phyloP scores from a whole-genome alignment of 1,139 yeast genomes.

The Magnusiomyces suaveolens region DNA sequence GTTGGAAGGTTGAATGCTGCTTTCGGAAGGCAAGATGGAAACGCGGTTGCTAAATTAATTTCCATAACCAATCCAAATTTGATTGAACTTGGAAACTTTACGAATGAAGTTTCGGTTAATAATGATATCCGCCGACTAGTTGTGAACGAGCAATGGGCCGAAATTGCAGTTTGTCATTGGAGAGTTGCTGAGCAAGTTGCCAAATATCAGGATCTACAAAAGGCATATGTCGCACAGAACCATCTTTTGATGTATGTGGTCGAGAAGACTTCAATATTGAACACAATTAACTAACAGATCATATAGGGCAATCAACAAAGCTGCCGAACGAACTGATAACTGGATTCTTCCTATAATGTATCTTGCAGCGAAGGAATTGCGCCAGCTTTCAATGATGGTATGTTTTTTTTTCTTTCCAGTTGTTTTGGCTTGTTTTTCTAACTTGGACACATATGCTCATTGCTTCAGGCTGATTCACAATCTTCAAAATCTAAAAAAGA shows the following conservation, averaged over 20 bases:
- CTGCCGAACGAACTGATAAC: conserved; percentile 50
- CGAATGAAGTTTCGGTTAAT: conserved; percentile 21
- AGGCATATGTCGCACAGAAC: conserved; percentile 26
- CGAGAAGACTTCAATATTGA: background rate
- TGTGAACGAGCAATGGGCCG: conserved; percentile 20
- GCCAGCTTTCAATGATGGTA: conserved; percentile 32
- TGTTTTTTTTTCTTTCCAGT: conserved; percentile 6
- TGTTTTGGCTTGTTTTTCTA: background rate
- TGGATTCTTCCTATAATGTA: conserved; percentile 62
- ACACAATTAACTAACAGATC: background rate
- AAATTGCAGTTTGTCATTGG: conserved; percentile 25
- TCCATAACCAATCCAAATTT: conserved; percentile 21
- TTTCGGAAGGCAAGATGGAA: conserved; percentile 20
- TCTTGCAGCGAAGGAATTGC: conserved; percentile 47
- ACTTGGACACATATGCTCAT: background rate
- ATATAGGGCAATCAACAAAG: conserved; percentile 35
- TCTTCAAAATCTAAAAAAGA: background rate
- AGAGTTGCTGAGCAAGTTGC: conserved; percentile 23
- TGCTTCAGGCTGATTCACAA: background rate
- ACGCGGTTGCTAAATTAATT: conserved; percentile 20
- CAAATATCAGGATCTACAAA: conserved; percentile 20
- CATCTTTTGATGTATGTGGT: conserved; percentile 20
- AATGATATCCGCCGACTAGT: conserved; percentile 15
- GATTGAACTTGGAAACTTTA: conserved; percentile 17
- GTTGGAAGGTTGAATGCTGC: conserved; percentile 18